These are phyloP conservation scores for Cladosporium austrohemisphaericum DNA, from an alignment of 2,329 filamentous ascomycete genomes.

Conservation along the genomic window DNA sequence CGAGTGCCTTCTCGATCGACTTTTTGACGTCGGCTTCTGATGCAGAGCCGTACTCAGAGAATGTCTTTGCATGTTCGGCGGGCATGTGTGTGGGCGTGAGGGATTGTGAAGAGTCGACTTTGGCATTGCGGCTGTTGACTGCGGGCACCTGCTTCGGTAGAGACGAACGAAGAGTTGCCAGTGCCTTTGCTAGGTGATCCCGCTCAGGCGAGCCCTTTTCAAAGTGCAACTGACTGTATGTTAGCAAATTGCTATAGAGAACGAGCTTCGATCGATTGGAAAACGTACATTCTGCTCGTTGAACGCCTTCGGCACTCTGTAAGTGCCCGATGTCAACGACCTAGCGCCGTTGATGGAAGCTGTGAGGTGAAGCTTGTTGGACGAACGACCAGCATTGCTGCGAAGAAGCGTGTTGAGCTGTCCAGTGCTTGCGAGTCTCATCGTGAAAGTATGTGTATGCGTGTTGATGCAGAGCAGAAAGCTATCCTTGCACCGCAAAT, in stretches of 20 bases:
- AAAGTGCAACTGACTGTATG: constrained; percentile 70
- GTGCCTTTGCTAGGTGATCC: constrained; percentile 69
- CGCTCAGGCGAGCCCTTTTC: constrained; percentile 77
- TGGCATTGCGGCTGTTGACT: constrained; percentile 68
- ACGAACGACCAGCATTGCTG: constrained; percentile 3
- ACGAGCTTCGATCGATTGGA: too few relatives aligned
- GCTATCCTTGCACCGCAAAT: neutral
- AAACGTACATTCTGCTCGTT: constrained; percentile 9
- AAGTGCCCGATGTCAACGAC: constrained; percentile 9
- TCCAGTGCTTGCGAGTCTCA: constrained; percentile 11
- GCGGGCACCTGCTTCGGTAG: constrained; percentile 75
- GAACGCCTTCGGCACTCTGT: constrained; percentile 11
- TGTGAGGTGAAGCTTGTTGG: constrained; percentile 4
- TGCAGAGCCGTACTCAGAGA: constrained; percentile 84
- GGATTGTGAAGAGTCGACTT: constrained; percentile 55
- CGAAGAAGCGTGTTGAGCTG: neutral
- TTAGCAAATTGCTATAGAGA: neutral
- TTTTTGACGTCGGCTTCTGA: constrained; percentile 68
- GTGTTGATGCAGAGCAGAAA: neutral
- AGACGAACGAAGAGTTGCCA: constrained; percentile 65
- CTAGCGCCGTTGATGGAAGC: neutral
- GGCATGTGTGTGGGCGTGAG: constrained; percentile 72
- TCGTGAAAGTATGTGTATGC: neutral
- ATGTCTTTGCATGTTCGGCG: constrained; percentile 67
- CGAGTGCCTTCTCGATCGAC: constrained; percentile 79